phyloP scores from a whole-genome alignment of 83 land plant genomes.

The Picea abies region DNA sequence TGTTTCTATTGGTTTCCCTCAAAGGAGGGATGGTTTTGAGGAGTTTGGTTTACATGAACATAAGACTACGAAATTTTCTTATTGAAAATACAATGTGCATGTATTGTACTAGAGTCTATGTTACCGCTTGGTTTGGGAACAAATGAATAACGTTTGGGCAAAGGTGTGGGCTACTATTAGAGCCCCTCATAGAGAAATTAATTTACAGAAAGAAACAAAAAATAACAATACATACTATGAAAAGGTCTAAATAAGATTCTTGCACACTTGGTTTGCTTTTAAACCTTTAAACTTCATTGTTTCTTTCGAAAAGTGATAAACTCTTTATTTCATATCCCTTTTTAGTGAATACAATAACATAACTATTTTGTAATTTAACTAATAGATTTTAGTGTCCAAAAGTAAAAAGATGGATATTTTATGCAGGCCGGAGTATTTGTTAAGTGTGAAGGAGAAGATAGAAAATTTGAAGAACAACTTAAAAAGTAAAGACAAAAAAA shows the following conservation, averaged over 20 bases:
- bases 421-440: conserved; percentile 83
- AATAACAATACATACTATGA: no score
- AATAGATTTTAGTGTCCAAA: background rate
- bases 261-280: no score
- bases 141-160: no score
- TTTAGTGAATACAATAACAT: background rate
- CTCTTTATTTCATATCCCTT: background rate
- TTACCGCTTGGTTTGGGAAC: no score
- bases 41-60: background rate
- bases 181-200: no score
- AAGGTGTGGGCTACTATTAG: no score
- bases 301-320: no score
- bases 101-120: no score
- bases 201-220: no score
- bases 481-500: conserved; percentile 44
- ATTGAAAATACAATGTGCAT: background rate
- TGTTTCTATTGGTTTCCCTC: background rate
- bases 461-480: conserved; percentile 74
- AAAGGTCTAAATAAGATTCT: no score
- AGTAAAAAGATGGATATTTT: background rate
- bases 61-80: background rate
- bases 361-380: background rate
- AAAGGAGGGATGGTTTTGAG: background rate
- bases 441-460: conserved; percentile 84
- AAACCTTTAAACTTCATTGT: background rate